phyloP scores from a whole-genome alignment of 768 basidiomycete species.

The Suillus paluster region DNA sequence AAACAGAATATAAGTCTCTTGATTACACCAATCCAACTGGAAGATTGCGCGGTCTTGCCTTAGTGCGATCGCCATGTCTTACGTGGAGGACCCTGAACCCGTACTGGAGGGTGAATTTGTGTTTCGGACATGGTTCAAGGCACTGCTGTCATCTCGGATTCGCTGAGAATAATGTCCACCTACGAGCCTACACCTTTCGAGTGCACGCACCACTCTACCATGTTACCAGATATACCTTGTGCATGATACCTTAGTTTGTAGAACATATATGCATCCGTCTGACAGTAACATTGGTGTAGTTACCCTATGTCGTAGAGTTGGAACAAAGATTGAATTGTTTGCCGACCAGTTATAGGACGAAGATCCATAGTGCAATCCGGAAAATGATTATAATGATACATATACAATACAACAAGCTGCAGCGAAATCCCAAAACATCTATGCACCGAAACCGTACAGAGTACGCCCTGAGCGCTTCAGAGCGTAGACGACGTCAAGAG shows the following conservation, averaged over 20 bases:
- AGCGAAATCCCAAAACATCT: conserved; percentile 5
- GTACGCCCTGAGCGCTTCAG: conserved; percentile 87
- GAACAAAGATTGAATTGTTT: no score
- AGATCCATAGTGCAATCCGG: neutral
- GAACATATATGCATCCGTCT: no score
- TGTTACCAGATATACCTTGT: no score
- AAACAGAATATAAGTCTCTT: neutral
- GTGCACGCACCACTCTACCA: neutral
- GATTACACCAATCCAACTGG: neutral
- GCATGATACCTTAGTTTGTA: no score
- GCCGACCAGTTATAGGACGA: no score
- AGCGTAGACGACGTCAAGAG: conserved; percentile 91
- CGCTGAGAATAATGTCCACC: neutral
- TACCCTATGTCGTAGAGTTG: no score
- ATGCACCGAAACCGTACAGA: conserved; percentile 43
- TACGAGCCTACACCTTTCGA: neutral
- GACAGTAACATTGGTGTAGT: no score
- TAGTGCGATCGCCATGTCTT: neutral
- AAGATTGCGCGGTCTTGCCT: neutral
- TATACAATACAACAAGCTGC: conserved; percentile 24
- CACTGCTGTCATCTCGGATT: neutral
- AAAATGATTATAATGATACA: conserved; percentile 34
- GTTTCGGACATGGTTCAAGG: neutral
- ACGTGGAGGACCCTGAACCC: neutral
- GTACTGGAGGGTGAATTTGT: neutral